Percentiles rank a stretch among this genome's conserved stretches.
Conservation (phyloP, 306 rosid species). For the Cucurbita pepo region DNA sequence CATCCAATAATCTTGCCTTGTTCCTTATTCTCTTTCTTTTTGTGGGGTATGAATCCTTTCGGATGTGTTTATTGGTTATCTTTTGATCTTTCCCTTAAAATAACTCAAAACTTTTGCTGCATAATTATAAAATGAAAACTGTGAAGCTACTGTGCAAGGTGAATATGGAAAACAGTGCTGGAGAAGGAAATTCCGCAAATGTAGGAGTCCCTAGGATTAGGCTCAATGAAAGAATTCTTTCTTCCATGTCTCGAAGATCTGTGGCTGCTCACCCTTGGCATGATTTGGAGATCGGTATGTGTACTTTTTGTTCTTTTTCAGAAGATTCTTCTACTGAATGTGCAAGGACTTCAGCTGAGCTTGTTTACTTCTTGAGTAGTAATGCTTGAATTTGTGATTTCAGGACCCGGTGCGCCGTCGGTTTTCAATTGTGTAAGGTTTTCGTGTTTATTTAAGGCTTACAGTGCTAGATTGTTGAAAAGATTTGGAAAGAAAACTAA, state of each 20-base stretch:
- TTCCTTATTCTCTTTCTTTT: background rate
- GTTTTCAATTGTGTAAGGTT: constrained; percentile 80
- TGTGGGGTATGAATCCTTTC: background rate
- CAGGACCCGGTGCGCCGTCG: constrained; percentile 95
- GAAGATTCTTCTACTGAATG: background rate
- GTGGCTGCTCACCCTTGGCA: constrained; percentile 99
- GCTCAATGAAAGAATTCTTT: constrained; percentile 82
- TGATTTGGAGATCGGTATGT: constrained; percentile 77
- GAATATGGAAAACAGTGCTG: constrained; percentile 41
- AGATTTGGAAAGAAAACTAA: background rate
- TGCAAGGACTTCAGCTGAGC: background rate
- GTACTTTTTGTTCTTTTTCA: background rate
- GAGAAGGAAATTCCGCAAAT: constrained; percentile 25
- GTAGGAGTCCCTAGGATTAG: constrained; percentile 16
- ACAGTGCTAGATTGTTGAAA: background rate
- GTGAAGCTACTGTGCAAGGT: constrained; percentile 9
- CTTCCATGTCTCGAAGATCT: constrained; percentile 71
- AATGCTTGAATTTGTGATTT: background rate
- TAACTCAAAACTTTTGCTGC: background rate
- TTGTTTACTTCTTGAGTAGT: background rate
- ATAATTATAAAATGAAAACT: background rate
- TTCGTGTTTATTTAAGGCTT: background rate
- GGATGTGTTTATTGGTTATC: background rate
- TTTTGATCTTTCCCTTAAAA: background rate
- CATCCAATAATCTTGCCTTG: background rate